Percentiles rank a stretch among this genome's conserved stretches.
phyloP scores from a whole-genome alignment of 306 rosid species.

The Astragalus membranaceus region DNA sequence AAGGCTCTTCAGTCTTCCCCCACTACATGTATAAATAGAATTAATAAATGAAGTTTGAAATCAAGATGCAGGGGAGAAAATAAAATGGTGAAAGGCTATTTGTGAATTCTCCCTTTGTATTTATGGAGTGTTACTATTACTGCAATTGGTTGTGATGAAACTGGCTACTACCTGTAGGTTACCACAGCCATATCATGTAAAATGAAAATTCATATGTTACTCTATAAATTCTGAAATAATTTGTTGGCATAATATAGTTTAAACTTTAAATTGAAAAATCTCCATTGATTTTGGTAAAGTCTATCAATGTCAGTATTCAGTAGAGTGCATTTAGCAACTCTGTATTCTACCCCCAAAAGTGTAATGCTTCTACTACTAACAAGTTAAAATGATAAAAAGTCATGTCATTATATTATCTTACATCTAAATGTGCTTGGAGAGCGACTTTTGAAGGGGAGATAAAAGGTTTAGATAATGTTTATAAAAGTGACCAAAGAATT shows the following conservation, averaged over 20 bases:
- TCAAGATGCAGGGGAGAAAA: slow-evolving; percentile 27
- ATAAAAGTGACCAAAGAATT: no score
- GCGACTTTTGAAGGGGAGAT: no score
- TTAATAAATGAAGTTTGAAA: slow-evolving; percentile 5
- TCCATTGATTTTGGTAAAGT: not conserved
- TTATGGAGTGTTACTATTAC: not conserved
- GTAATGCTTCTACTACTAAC: not conserved
- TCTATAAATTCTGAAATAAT: no score
- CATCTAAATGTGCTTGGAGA: no score
- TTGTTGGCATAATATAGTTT: no score
- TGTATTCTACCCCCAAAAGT: not conserved
- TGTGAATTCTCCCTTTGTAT: not conserved
- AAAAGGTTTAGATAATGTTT: no score
- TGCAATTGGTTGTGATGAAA: not conserved
- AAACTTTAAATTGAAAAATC: not conserved
- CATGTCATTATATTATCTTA: not conserved
- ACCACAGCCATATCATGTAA: not conserved
- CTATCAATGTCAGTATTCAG: not conserved
- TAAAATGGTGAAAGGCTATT: slow-evolving; percentile 17
- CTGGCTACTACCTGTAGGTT: not conserved
- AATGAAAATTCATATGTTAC: not conserved
- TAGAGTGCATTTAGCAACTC: not conserved
- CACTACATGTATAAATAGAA: slow-evolving; percentile 19
- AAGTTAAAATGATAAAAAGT: not conserved
- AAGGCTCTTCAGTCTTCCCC: slow-evolving; percentile 22